Evolutionary conservation across 164 flowering plant genomes (phyloP), one percentile per base, ranked within the genome.

Genomic region (Taxillus chinensis): DNA sequence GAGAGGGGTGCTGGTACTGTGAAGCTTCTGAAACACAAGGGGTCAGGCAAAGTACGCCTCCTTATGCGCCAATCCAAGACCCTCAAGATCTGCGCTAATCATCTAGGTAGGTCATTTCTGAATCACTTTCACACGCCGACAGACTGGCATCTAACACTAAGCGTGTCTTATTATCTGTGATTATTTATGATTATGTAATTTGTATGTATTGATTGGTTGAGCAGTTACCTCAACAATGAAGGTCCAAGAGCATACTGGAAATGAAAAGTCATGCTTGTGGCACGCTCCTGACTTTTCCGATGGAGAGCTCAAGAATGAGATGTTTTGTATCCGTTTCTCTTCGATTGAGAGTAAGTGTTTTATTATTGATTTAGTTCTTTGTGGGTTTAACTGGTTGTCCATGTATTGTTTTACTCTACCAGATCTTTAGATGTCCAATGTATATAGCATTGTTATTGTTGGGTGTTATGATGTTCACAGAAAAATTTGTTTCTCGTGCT

Each of bases 251-350:
- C 91, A 86, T 70, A 72, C 81, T 10, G 91, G 91, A 7, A 86
- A 86, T 52, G 91, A 86, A 3, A 86, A 86, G 71, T 86, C 91
- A 0, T 86, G 88, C 55, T 82, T 86, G 9, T 86, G 89, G 92
- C 88, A 86, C 55, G 92, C 92, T 0, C 50, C 76, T 49, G 92
- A 86, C 62, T 83, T 74, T 59, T 79, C 89, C 39, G 89, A 83
- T 68, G 89, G 86, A 5, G 89, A 83, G 73, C 67, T 86, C 71
- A 86, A 86, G 76, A 81, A 82, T 15, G 92, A 86, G 71, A 71
- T 77, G 39, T 86, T 86, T 71, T 77, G 81, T 62, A 79, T 83
- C 62, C 71, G 88, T 27, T 86, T 86, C 59, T 68, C 67, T 27
- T 80, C 88, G 1, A 62, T 86, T 43, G 88, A 86, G 55, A 82